A percentile compares a stretch with the other conserved stretches of the same genome.
Conservation (phyloP, 176 grass and related monocot genomes). For the Hordeum marinum region DNA sequence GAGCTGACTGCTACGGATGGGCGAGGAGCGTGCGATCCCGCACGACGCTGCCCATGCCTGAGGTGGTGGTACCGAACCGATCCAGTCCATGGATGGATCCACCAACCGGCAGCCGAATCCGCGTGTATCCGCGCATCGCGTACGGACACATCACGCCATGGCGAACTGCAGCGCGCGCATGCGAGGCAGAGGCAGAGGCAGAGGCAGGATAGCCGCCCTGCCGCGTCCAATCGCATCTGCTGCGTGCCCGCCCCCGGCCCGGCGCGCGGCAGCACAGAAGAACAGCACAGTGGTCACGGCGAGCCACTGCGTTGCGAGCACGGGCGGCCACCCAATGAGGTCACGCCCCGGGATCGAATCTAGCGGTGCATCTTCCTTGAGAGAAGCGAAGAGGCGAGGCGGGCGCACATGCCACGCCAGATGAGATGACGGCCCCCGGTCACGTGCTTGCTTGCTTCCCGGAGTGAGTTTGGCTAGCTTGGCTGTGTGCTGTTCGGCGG, state of each 20-base stretch:
- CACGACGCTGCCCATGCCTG: neutral
- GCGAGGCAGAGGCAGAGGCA: neutral
- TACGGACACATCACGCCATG: neutral
- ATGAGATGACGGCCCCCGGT: neutral
- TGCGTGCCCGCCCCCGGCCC: too few relatives aligned
- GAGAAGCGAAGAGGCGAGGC: neutral
- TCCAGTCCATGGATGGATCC: neutral
- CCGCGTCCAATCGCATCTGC: neutral
- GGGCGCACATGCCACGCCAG: neutral
- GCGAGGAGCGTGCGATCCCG: neutral
- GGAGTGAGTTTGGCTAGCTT: neutral
- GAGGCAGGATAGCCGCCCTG: neutral
- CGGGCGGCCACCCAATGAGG: neutral
- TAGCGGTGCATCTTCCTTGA: conserved; percentile 14
- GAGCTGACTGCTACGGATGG: neutral
- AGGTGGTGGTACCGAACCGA: conserved; percentile 8
- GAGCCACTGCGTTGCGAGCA: neutral
- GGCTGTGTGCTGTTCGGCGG: conserved; percentile 4
- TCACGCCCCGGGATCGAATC: neutral
- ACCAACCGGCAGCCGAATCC: conserved; percentile 13
- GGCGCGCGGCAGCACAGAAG: too few relatives aligned
- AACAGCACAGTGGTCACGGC: neutral
- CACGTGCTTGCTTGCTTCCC: conserved; percentile 17
- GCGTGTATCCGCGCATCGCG: neutral
- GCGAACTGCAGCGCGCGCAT: neutral